Base-by-base conservation (phyloP, 106 monocot genomes). In the Gastrodia elata region DNA sequence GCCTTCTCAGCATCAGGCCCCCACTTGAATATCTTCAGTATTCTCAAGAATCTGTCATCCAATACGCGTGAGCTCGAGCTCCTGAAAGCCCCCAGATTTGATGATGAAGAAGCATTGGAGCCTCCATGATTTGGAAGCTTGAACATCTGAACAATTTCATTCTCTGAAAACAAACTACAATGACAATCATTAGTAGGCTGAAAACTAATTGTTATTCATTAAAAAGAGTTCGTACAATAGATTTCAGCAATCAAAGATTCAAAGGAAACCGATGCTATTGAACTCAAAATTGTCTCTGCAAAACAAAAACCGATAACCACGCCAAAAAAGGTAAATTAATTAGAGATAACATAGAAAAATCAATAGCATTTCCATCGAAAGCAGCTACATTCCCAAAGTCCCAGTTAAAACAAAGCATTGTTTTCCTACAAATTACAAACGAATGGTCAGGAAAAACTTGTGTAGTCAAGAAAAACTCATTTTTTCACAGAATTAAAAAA, bases 11-110 rank as follows among this genome's bases (percentile, higher is more conserved):
- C 92, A 52, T 97, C 96, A 0, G 97, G 79, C 2, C 97, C 97
- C 97, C 97, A 97, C 48, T 90, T 93, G 71, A 97, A 97, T 57
- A 97, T 97, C 80, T 97, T 97, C 76, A 97, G 74, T 38, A 97
- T 97, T 64, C 90, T 77, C 39, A 97, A 65, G 77, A 97, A 97
- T 36, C 92, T 80, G 61, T 90, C 83, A 68, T 97, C 92, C 52
- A 92, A 77, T 16, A 43, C 34, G 8, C 95, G 79, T 2, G 84
- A 74, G 8, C 79, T 61, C 5, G 73, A 75, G 2, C 18, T 72
- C 40, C 44, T 71, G 9, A 39, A 38, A 27, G 20, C 18, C 43
- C 48, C 71, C 0, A 74, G 76, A 1, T 40, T 46, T 15, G 57
- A 2, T 14, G 42, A 35, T 5, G 82, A 38, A 39, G 15, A 48